Evolutionary conservation across 179 eudicot genomes (phyloP).

Genomic region (Beta corolliflora): DNA sequence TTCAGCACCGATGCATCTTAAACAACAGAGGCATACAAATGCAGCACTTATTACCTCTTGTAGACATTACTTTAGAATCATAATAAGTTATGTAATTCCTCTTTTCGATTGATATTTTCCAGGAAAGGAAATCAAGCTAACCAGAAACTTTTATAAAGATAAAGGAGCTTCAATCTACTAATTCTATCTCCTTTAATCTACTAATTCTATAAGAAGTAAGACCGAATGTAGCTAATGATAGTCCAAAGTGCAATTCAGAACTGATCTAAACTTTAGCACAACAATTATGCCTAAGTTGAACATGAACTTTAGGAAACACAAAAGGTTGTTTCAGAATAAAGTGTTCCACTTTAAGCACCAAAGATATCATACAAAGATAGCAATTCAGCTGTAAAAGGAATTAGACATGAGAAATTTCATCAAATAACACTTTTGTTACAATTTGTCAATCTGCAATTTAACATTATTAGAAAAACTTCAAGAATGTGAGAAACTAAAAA

Average conservation of each 20-base stretch:
- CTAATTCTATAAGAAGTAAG: not conserved
- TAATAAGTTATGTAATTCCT: constrained; percentile 6
- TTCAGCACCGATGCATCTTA: not conserved
- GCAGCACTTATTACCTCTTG: not conserved
- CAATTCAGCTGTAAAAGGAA: constrained; percentile 17
- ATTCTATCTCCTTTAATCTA: too few relatives aligned
- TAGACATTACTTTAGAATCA: not conserved
- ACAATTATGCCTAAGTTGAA: not conserved
- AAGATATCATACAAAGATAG: constrained; percentile 6
- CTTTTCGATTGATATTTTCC: constrained; percentile 4
- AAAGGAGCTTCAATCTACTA: constrained; percentile 7
- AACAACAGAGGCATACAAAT: not conserved
- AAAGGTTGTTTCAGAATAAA: constrained; percentile 21
- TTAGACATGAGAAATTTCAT: constrained; percentile 4
- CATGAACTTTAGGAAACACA: constrained; percentile 1
- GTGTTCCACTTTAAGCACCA: constrained; percentile 15
- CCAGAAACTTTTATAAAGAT: constrained; percentile 10
- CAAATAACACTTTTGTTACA: not conserved
- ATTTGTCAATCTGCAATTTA: not conserved
- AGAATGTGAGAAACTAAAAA: not conserved
- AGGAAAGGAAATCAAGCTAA: constrained; percentile 6
- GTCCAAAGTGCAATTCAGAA: constrained; percentile 13
- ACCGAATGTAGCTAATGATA: constrained; percentile 11
- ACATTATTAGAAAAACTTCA: not conserved
- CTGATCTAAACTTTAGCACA: not conserved